Conservation (phyloP, 2,329 filamentous ascomycete genomes). For the Clonostachys solani region DNA sequence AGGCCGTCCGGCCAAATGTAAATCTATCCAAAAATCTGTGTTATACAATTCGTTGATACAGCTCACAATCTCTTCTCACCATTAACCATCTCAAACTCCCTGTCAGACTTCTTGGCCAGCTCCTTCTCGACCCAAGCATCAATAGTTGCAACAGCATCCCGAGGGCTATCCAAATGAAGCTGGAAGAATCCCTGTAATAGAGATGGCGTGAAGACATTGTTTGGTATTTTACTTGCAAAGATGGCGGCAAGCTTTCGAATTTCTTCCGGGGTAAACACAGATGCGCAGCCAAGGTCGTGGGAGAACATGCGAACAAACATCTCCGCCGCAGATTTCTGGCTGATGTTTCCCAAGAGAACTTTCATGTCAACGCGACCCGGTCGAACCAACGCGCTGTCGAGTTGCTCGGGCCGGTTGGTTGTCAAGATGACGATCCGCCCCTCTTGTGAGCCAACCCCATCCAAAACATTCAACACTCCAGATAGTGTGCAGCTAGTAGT, state of each 20-base stretch:
- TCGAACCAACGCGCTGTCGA: conserved; percentile 60
- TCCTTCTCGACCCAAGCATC: conserved; percentile 29
- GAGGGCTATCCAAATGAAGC: conserved; percentile 31
- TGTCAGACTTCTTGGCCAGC: conserved; percentile 16
- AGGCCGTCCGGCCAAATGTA: too few species aligned
- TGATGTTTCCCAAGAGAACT: conserved; percentile 50
- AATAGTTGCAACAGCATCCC: conserved; percentile 25
- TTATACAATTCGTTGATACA: too few species aligned
- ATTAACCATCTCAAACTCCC: conserved; percentile 20
- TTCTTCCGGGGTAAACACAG: conserved; percentile 15
- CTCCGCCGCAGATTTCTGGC: conserved; percentile 31
- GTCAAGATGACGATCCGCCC: conserved; percentile 72
- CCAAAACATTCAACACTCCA: conserved; percentile 64
- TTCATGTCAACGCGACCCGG: conserved; percentile 65
- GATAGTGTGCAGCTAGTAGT: conserved; percentile 47
- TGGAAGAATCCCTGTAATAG: conserved; percentile 45
- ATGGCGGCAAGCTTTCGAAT: conserved; percentile 40
- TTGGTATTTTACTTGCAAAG: conserved; percentile 49
- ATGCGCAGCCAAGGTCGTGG: conserved; percentile 19
- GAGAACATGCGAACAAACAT: conserved; percentile 44
- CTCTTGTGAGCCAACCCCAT: conserved; percentile 66
- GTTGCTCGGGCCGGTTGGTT: conserved; percentile 60
- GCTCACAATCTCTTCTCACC: background rate
- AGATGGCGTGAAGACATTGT: conserved; percentile 41
- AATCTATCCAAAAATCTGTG: too few species aligned